Evolutionary conservation across 2,329 filamentous ascomycete species (phyloP).

Genomic region (Fusarium nelsonii): DNA sequence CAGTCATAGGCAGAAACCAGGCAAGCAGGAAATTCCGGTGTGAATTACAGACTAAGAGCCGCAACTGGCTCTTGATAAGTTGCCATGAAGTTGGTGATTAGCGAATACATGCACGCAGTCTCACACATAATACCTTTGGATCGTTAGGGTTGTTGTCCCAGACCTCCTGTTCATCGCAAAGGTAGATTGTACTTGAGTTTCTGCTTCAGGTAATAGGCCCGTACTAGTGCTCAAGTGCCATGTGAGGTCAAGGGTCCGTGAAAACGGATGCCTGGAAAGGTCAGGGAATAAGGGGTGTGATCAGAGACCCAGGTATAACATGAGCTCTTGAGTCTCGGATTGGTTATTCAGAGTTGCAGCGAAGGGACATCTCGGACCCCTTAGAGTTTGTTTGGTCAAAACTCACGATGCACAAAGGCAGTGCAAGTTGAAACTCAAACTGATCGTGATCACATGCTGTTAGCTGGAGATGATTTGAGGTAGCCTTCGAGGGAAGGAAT

Average conservation of each 20-base stretch:
- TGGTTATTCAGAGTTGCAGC: neutral
- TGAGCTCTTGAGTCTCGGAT: constrained; percentile 7
- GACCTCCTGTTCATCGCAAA: constrained; percentile 7
- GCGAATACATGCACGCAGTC: constrained; percentile 34
- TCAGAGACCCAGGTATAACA: constrained; percentile 3
- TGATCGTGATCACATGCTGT: constrained; percentile 2
- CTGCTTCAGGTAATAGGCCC: constrained; percentile 23
- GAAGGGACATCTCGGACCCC: constrained; percentile 5
- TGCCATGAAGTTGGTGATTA: constrained; percentile 33
- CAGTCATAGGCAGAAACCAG: constrained; percentile 44
- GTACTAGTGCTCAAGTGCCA: constrained; percentile 12
- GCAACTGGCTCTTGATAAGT: constrained; percentile 31
- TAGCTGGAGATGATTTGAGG: constrained; percentile 11
- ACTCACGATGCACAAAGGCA: constrained; percentile 23
- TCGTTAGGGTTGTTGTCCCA: constrained; percentile 7
- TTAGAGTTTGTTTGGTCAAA: constrained; percentile 13
- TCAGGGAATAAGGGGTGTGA: constrained; percentile 4
- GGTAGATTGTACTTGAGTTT: constrained; percentile 26
- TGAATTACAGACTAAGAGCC: constrained; percentile 23
- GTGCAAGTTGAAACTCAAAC: constrained; percentile 27
- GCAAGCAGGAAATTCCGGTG: constrained; percentile 27
- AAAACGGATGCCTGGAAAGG: constrained; percentile 18
- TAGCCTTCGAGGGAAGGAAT: constrained; percentile 7
- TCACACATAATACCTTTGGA: constrained; percentile 13
- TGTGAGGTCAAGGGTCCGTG: constrained; percentile 12